phyloP scores from a whole-genome alignment of 2,329 filamentous ascomycete genomes.

The Aspergillus hiratsukae region DNA sequence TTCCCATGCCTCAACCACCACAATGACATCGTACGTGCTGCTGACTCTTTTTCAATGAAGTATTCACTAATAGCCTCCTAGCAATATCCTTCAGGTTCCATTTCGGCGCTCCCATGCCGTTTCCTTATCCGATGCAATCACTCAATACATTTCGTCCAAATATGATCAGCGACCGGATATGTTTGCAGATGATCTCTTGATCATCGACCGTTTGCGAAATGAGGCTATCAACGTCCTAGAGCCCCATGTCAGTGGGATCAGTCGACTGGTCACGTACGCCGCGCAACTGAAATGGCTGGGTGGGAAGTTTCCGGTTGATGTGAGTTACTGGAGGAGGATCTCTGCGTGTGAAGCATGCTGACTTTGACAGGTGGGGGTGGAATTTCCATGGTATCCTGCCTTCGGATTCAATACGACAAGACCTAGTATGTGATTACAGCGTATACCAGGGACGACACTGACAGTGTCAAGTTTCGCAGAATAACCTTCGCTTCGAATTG shows the following conservation, averaged over 20 bases:
- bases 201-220: constrained; percentile 75
- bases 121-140: constrained; percentile 75
- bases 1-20: constrained; percentile 9
- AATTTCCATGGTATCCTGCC: constrained; percentile 94
- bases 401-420: constrained; percentile 82
- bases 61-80: constrained; percentile 14
- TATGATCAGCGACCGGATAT: constrained; percentile 99
- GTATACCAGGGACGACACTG: not conserved
- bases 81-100: constrained; percentile 65
- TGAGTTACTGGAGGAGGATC: constrained; percentile 38
- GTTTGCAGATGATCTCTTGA: constrained; percentile 83
- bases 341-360: constrained; percentile 3
- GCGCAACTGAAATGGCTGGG: constrained; percentile 90
- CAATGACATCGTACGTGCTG: constrained; percentile 34
- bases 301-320: constrained; percentile 94
- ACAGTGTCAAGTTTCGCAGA: constrained; percentile 48
- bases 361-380: constrained; percentile 69
- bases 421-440: constrained; percentile 44
- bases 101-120: constrained; percentile 82
- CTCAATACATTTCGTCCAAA: constrained; percentile 93
- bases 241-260: constrained; percentile 78
- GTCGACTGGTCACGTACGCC: constrained; percentile 84
- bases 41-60: not conserved
- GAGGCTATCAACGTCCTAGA: constrained; percentile 89
- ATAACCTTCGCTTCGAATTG: constrained; percentile 74